Conservation (phyloP, 805 yeast genomes). For the Sugiyamaella qingdaonensis region DNA sequence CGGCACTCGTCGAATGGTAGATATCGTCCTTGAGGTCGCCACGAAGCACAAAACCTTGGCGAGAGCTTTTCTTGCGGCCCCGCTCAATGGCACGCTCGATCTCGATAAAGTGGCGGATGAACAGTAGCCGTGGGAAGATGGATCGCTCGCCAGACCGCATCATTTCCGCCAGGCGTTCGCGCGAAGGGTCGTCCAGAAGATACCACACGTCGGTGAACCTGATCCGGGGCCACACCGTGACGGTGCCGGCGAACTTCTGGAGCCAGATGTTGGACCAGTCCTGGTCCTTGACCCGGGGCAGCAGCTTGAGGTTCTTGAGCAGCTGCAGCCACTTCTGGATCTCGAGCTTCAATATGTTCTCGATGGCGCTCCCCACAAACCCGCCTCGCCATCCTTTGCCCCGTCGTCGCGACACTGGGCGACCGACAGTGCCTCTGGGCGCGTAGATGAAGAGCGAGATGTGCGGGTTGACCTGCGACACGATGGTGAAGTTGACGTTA, state of each 20-base stretch:
- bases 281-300: conserved; percentile 65
- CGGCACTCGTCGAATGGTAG: conserved; percentile 6
- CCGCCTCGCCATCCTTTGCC: conserved; percentile 70
- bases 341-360: conserved; percentile 66
- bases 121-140: conserved; percentile 61
- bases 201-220: conserved; percentile 54
- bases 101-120: conserved; percentile 57
- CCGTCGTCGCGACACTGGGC: conserved; percentile 61
- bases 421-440: conserved; percentile 75
- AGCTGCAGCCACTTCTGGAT: conserved; percentile 73
- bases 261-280: conserved; percentile 79
- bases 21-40: background rate
- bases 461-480: conserved; percentile 82
- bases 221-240: conserved; percentile 73
- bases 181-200: conserved; percentile 65
- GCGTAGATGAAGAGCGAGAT: conserved; percentile 70
- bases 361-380: conserved; percentile 65
- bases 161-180: conserved; percentile 50
- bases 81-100: conserved; percentile 61
- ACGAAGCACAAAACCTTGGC: background rate
- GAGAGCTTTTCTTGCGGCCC: conserved; percentile 15
- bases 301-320: conserved; percentile 57
- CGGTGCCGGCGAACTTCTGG: conserved; percentile 69
- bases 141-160: conserved; percentile 60
- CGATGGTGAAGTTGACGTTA: conserved; percentile 70